Conservation (phyloP, 2,329 filamentous ascomycete genomes). For the Hansfordia pulvinata region DNA sequence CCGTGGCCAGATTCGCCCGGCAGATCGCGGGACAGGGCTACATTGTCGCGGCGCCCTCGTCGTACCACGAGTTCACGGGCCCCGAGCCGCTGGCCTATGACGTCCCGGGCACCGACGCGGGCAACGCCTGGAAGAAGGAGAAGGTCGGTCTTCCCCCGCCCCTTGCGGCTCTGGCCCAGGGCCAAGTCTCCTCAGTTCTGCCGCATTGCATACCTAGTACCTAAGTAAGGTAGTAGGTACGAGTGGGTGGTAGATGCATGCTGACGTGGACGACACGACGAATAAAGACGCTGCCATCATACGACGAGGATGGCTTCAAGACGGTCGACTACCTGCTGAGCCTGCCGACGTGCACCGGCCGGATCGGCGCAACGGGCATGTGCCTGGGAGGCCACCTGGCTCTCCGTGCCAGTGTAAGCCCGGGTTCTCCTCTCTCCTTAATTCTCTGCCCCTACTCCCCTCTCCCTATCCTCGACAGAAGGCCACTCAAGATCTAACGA, state of each 20-base stretch:
- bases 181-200: no score
- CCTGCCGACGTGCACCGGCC: constrained; percentile 67
- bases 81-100: constrained; percentile 78
- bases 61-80: constrained; percentile 85
- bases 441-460: background rate
- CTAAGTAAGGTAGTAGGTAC: no score
- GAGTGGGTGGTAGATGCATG: background rate
- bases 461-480: constrained; percentile 1
- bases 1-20: constrained; percentile 76
- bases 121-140: constrained; percentile 74
- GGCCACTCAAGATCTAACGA: no score
- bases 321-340: constrained; percentile 58
- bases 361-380: constrained; percentile 74
- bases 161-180: no score
- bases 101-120: constrained; percentile 71
- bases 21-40: constrained; percentile 90
- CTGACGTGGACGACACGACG: background rate
- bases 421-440: background rate
- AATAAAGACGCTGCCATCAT: constrained; percentile 61
- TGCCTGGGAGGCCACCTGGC: constrained; percentile 85
- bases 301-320: constrained; percentile 64
- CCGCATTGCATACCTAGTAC: no score
- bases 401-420: constrained; percentile 37
- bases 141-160: constrained; percentile 38
- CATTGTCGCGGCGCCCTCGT: constrained; percentile 81